Conservation (phyloP, 495 filamentous ascomycete species). For the Xylaria curta region DNA sequence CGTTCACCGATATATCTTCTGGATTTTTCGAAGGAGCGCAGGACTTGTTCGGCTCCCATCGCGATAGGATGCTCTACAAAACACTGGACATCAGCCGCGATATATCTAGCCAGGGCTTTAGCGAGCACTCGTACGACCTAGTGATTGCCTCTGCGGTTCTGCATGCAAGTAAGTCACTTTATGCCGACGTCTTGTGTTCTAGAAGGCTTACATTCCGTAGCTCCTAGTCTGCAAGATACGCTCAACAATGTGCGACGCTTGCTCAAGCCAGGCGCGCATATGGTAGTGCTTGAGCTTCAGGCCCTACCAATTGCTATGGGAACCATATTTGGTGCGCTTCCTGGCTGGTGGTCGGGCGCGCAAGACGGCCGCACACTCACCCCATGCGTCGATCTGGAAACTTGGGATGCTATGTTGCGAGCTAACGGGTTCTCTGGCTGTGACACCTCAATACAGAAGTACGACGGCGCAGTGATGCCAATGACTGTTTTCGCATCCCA, state of each 20-base stretch:
- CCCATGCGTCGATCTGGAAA: background rate
- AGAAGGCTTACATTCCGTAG: too few species aligned
- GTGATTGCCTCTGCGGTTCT: too few species aligned
- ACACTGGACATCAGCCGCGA: too few species aligned
- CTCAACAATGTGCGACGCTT: background rate
- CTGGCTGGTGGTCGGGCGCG: background rate
- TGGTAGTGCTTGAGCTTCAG: background rate
- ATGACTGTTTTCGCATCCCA: background rate
- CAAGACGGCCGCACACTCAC: background rate
- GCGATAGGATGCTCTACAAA: too few species aligned
- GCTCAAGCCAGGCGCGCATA: background rate
- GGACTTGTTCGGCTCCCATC: too few species aligned
- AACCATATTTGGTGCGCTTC: background rate
- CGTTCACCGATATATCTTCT: background rate
- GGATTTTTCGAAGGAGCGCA: background rate
- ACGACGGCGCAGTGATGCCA: too few species aligned
- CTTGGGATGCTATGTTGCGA: background rate
- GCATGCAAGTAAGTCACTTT: too few species aligned
- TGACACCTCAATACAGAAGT: background rate
- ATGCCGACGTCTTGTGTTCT: too few species aligned
- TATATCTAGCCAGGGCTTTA: too few species aligned
- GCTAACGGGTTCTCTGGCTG: background rate
- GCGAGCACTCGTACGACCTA: too few species aligned
- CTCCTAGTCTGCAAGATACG: background rate
- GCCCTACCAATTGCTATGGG: too few species aligned